A percentile compares a stretch with the other conserved stretches of the same genome.
phyloP scores from a whole-genome alignment of 257 asterid genomes.

The Cordia subcordata region DNA sequence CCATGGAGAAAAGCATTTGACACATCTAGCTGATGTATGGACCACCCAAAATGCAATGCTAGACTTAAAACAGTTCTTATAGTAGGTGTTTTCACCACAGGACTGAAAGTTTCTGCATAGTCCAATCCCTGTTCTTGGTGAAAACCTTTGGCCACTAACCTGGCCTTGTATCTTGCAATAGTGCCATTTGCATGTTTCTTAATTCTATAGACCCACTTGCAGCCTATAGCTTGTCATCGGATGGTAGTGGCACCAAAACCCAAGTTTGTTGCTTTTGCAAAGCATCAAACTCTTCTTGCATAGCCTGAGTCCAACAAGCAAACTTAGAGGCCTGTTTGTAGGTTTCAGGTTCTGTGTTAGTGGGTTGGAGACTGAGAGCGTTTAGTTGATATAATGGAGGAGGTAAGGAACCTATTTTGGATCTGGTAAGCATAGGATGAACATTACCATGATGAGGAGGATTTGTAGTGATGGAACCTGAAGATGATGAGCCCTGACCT shows the following conservation, averaged over 20 bases:
- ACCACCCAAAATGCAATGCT: not conserved
- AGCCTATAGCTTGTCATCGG: not conserved
- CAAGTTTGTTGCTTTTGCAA: no score
- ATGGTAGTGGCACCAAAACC: not conserved
- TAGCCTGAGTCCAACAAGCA: no score
- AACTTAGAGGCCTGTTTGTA: no score
- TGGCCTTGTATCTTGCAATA: not conserved
- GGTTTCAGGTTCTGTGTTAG: no score
- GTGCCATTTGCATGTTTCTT: not conserved
- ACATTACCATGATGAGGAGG: no score
- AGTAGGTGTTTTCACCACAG: not conserved
- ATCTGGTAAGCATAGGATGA: no score
- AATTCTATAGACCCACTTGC: not conserved
- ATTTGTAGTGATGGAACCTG: no score
- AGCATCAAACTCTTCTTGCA: no score
- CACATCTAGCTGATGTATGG: not conserved
- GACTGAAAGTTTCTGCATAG: not conserved
- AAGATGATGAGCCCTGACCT: no score
- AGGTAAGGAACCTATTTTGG: no score
- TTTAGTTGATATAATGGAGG: no score
- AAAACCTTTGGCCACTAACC: not conserved
- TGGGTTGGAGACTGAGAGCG: no score
- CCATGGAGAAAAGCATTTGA: not conserved
- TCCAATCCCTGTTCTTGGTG: not conserved
- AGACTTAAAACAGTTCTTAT: not conserved